Evolutionary conservation across 495 filamentous ascomycete species (phyloP).

Genomic region (Xylaria longipes): DNA sequence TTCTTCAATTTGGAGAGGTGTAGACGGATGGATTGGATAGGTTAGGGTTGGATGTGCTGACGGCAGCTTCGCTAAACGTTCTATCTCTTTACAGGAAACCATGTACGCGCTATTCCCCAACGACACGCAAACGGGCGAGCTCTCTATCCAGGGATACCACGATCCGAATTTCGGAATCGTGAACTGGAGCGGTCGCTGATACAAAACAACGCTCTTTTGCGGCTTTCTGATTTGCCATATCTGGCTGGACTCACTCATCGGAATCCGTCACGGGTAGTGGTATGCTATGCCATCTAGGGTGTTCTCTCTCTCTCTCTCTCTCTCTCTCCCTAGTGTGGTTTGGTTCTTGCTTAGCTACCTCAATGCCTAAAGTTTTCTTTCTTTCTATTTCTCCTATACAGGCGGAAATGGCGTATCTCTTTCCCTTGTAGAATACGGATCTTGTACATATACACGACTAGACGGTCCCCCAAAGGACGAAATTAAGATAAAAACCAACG

Average conservation of each 20-base stretch:
- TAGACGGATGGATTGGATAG: neutral
- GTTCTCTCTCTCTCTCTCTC: neutral
- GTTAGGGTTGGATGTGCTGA: neutral
- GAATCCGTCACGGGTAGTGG: neutral
- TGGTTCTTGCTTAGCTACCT: neutral
- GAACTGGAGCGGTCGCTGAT: conserved; percentile 32
- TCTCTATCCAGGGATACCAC: conserved; percentile 42
- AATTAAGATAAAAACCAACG: neutral
- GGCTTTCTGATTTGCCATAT: neutral
- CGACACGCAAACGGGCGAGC: conserved; percentile 46
- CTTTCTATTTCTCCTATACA: conserved; percentile 27
- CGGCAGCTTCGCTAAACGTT: neutral
- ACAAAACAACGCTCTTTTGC: neutral
- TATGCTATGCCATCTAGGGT: neutral
- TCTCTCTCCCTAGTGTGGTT: neutral
- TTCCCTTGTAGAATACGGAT: neutral
- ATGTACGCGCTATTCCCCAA: conserved; percentile 45
- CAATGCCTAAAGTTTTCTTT: neutral
- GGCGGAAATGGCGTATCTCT: conserved; percentile 26
- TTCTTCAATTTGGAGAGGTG: neutral
- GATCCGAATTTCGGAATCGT: conserved; percentile 39
- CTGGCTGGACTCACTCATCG: neutral
- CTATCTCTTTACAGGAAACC: conserved; percentile 31
- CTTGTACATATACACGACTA: neutral
- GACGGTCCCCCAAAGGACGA: neutral